Percentiles rank a stretch among this genome's conserved stretches.
These are phyloP conservation scores for Fusarium sp. DNA, from an alignment of 2,329 filamentous ascomycete genomes.

Conservation along the genomic window DNA sequence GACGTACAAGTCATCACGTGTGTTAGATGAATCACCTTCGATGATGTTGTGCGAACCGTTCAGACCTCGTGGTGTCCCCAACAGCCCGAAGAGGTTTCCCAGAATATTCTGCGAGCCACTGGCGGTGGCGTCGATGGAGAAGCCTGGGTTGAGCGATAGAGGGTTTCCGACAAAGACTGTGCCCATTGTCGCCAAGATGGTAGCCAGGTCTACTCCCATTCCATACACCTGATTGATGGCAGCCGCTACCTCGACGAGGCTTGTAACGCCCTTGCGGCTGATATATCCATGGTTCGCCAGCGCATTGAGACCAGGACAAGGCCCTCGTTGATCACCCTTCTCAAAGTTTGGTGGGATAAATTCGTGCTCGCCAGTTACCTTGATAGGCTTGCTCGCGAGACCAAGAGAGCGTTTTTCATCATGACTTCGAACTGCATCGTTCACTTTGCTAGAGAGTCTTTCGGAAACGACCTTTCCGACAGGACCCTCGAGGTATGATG, in stretches of 20 bases:
- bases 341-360: slow-evolving; percentile 40
- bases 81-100: not conserved
- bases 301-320: slow-evolving; percentile 49
- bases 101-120: slow-evolving; percentile 2
- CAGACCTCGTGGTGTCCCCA: slow-evolving; percentile 13
- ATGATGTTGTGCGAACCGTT: slow-evolving; percentile 18
- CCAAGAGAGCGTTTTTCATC: not conserved
- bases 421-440: not conserved
- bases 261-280: slow-evolving; percentile 27
- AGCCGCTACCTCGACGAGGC: slow-evolving; percentile 12
- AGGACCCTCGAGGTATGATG: not conserved
- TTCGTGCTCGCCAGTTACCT: slow-evolving; percentile 27
- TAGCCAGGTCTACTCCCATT: slow-evolving; percentile 7
- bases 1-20: slow-evolving; percentile 4
- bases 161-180: slow-evolving; percentile 22
- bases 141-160: slow-evolving; percentile 8
- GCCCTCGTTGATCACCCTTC: slow-evolving; percentile 38
- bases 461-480: not conserved
- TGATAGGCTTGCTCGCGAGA: not conserved
- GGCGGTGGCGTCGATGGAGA: slow-evolving; percentile 2
- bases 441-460: not conserved
- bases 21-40: slow-evolving; percentile 17
- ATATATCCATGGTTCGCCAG: slow-evolving; percentile 50
- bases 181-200: slow-evolving; percentile 1
- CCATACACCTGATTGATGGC: slow-evolving; percentile 26